Conservation (phyloP, 495 filamentous ascomycete genomes). For the Neurospora intermedia region DNA sequence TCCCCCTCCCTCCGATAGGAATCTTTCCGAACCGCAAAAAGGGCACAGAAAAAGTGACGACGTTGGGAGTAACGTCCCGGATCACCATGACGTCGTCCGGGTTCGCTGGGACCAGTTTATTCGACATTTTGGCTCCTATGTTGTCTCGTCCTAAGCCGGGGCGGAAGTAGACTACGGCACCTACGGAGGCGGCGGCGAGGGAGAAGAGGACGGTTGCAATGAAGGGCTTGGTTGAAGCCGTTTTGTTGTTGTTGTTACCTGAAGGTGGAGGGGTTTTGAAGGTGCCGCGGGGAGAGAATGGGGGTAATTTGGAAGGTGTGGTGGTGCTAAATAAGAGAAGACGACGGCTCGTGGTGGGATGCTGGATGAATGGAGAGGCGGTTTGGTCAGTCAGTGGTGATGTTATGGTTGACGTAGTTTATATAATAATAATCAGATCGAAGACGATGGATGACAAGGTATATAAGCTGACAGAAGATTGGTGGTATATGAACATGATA, state of each 20-base stretch:
- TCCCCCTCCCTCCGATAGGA: conserved; percentile 79
- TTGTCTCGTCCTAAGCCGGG: neutral
- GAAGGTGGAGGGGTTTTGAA: neutral
- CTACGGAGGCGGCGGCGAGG: neutral
- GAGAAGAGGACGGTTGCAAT: neutral
- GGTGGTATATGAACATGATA: neutral
- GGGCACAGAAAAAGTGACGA: conserved; percentile 74
- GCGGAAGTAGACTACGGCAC: neutral
- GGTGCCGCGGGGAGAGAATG: neutral
- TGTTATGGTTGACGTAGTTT: neutral
- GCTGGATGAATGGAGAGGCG: neutral
- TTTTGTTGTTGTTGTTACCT: neutral
- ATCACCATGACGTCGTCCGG: conserved; percentile 78
- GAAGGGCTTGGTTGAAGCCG: neutral
- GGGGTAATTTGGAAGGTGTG: neutral
- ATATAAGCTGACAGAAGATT: neutral
- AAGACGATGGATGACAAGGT: neutral
- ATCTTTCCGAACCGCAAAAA: conserved; percentile 73
- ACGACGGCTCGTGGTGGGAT: neutral
- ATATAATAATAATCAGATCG: neutral
- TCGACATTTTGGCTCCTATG: conserved; percentile 25
- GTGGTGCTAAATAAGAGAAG: neutral
- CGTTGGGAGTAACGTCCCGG: conserved; percentile 64
- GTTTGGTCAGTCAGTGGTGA: neutral
- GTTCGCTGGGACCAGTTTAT: conserved; percentile 42